These are phyloP conservation scores for Tuber calosporum DNA, from an alignment of 495 filamentous ascomycete genomes.

Conservation along the genomic window DNA sequence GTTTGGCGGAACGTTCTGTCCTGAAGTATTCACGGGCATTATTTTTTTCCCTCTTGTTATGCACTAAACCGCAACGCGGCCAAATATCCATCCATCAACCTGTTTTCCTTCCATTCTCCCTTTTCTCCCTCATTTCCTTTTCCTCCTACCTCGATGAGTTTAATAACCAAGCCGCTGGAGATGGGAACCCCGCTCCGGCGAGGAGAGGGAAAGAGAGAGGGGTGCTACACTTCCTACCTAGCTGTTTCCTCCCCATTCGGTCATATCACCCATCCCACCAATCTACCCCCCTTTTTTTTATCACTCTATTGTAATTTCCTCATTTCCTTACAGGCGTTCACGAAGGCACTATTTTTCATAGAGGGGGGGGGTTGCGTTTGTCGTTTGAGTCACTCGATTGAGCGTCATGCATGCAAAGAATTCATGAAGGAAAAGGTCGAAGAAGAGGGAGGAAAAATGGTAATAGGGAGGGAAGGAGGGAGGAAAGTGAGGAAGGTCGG, in stretches of 20 bases:
- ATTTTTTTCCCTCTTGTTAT: background rate
- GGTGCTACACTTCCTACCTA: background rate
- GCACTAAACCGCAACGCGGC: background rate
- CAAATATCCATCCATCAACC: background rate
- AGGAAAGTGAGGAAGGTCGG: background rate
- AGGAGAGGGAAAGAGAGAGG: background rate
- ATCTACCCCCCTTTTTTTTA: background rate
- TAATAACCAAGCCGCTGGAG: background rate
- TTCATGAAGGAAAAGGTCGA: background rate
- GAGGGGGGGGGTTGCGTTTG: background rate
- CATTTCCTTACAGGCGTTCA: background rate
- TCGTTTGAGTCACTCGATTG: background rate
- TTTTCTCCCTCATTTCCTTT: background rate
- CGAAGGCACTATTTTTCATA: background rate
- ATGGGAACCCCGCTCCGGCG: background rate
- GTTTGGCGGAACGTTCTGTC: background rate
- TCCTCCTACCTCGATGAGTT: background rate
- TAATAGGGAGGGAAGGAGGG: background rate
- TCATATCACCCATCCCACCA: background rate
- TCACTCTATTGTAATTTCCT: background rate
- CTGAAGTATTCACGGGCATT: background rate
- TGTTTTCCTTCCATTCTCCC: background rate
- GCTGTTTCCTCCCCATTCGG: background rate
- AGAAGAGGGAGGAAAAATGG: background rate
- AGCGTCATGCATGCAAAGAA: background rate